A percentile compares a stretch with the other conserved stretches of the same genome.
These are phyloP conservation scores for Trichoderma gracile DNA, from an alignment of 2,329 filamentous ascomycete species.

Conservation along the genomic window DNA sequence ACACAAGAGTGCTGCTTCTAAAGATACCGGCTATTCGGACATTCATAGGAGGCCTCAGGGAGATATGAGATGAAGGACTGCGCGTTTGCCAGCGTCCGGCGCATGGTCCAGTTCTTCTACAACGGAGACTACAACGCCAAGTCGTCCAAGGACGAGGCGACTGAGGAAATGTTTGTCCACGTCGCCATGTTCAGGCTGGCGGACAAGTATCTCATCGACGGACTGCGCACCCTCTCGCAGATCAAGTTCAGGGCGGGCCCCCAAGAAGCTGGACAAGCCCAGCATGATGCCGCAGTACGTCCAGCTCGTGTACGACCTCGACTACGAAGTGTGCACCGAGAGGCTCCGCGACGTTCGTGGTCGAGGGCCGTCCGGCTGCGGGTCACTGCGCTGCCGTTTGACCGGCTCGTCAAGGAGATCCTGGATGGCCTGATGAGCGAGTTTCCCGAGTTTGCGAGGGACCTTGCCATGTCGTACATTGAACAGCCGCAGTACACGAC, in stretches of 20 bases:
- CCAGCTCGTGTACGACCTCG: neutral
- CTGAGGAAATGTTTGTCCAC: neutral
- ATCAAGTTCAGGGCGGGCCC: neutral
- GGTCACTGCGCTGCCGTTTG: neutral
- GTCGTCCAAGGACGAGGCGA: neutral
- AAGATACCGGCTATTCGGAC: neutral
- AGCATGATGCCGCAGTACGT: neutral
- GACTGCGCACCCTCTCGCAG: neutral
- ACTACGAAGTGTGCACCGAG: accelerated
- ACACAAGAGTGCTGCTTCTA: neutral
- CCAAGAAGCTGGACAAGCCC: neutral
- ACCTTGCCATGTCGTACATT: neutral
- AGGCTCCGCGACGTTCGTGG: neutral
- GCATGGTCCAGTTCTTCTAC: neutral
- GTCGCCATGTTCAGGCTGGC: neutral
- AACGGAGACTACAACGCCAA: neutral
- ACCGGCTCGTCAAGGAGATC: accelerated
- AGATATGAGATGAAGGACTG: constrained; percentile 10
- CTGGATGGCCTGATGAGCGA: neutral
- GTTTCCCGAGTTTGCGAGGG: neutral
- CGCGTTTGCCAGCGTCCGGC: neutral
- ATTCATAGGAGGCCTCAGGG: neutral
- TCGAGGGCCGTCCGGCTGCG: neutral
- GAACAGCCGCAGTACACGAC: too few species aligned
- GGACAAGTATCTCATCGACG: constrained; percentile 2